Percentiles rank a stretch among this genome's conserved stretches.
These are phyloP conservation scores for Fusarium sp. DNA, from an alignment of 2,329 filamentous ascomycete genomes.

Conservation along the genomic window DNA sequence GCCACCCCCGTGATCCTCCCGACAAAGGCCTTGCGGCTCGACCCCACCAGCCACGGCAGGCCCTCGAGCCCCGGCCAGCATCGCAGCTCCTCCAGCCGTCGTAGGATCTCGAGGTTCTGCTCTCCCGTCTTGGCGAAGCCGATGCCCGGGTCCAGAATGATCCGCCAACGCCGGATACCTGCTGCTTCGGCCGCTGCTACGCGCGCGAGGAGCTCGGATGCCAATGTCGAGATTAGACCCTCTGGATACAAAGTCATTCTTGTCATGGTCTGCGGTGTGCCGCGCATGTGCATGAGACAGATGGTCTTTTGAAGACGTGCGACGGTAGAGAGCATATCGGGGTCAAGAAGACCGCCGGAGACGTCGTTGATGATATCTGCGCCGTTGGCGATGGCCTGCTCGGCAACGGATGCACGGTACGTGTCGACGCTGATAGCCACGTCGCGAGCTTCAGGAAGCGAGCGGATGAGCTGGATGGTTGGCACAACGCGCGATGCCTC, in stretches of 20 bases:
- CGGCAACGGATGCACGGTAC: constrained; percentile 85
- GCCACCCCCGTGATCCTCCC: constrained; percentile 81
- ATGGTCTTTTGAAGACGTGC: constrained; percentile 82
- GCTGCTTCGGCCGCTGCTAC: constrained; percentile 79
- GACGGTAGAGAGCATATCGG: constrained; percentile 82
- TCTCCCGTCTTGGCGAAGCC: constrained; percentile 87
- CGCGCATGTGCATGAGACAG: constrained; percentile 92
- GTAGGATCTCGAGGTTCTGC: constrained; percentile 84
- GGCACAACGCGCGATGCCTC: constrained; percentile 83
- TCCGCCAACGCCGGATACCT: constrained; percentile 90
- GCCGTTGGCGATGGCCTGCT: constrained; percentile 77
- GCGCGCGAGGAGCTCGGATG: constrained; percentile 72
- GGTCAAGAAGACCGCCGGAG: constrained; percentile 81
- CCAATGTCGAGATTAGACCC: constrained; percentile 72
- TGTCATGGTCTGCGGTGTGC: constrained; percentile 84
- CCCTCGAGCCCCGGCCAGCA: constrained; percentile 70
- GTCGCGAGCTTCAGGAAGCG: constrained; percentile 66
- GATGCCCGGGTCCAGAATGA: constrained; percentile 91
- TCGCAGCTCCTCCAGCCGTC: constrained; percentile 70
- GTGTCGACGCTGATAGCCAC: constrained; percentile 91
- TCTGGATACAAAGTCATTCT: constrained; percentile 72
- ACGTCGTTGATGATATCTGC: constrained; percentile 97
- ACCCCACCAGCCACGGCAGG: constrained; percentile 88
- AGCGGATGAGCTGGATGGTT: constrained; percentile 76
- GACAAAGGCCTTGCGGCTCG: constrained; percentile 90